phyloP scores from a whole-genome alignment of 768 basidiomycete species.

The Boletus eberwhitei region DNA sequence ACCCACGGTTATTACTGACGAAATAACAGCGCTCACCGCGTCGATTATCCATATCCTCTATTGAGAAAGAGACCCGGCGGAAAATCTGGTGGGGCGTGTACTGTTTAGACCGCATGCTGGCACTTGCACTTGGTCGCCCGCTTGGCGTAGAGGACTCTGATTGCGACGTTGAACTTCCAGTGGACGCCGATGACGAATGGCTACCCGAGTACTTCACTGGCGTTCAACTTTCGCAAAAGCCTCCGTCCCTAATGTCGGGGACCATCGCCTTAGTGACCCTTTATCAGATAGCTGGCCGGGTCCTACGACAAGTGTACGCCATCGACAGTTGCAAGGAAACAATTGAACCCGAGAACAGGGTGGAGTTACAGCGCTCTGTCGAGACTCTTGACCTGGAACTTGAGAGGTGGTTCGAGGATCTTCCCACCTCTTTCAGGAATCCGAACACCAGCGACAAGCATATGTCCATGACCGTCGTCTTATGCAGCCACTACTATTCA shows the following conservation, averaged over 20 bases:
- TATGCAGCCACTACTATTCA: slow-evolving; percentile 89
- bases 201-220: slow-evolving; percentile 71
- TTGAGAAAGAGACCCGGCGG: slow-evolving; percentile 85
- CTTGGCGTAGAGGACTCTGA: slow-evolving; percentile 87
- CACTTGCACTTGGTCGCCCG: slow-evolving; percentile 83
- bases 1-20: slow-evolving; percentile 14
- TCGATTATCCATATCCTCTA: slow-evolving; percentile 60
- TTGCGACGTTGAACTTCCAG: slow-evolving; percentile 84
- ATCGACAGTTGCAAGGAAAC: slow-evolving; percentile 74
- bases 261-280: slow-evolving; percentile 70
- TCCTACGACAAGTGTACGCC: slow-evolving; percentile 80
- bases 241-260: slow-evolving; percentile 77
- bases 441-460: slow-evolving; percentile 72
- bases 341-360: slow-evolving; percentile 69
- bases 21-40: slow-evolving; percentile 71
- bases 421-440: slow-evolving; percentile 73
- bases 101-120: slow-evolving; percentile 87
- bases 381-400: slow-evolving; percentile 76
- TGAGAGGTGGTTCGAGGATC: slow-evolving; percentile 77
- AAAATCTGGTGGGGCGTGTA: slow-evolving; percentile 97
- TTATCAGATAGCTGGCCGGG: slow-evolving; percentile 81
- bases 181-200: slow-evolving; percentile 78
- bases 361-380: slow-evolving; percentile 73
- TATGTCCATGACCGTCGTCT: slow-evolving; percentile 79
- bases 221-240: slow-evolving; percentile 50